phyloP scores from a whole-genome alignment of 306 rosid genomes.

The Luffa aegyptiaca region DNA sequence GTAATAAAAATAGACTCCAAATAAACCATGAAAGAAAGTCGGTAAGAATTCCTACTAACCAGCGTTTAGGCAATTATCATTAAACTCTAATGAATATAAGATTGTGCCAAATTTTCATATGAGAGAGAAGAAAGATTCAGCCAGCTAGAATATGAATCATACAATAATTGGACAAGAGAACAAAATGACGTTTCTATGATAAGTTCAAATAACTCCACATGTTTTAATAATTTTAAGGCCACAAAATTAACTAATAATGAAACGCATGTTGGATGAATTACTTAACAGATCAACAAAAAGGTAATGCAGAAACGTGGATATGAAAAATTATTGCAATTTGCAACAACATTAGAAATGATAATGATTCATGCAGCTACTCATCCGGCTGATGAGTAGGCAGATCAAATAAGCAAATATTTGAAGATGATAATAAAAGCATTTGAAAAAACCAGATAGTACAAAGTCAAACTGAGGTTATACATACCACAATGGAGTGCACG shows the following conservation, averaged over 20 bases:
- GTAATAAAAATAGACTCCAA: background rate
- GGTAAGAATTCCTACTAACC: background rate
- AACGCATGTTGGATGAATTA: background rate
- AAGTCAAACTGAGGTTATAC: slow-evolving; percentile 2
- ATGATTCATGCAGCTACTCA: background rate
- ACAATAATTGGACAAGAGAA: background rate
- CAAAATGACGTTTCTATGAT: background rate
- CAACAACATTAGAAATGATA: background rate
- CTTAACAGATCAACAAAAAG: background rate
- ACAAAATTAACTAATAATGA: background rate
- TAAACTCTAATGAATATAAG: background rate
- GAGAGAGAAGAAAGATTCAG: background rate
- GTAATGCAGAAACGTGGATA: background rate
- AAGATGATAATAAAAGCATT: background rate
- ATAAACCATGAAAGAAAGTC: background rate
- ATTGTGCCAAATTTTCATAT: background rate
- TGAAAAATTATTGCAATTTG: background rate
- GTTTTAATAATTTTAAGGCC: background rate
- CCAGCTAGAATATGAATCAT: background rate
- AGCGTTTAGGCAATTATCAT: background rate
- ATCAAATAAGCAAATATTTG: background rate
- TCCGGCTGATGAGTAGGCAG: background rate
- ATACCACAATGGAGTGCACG: slow-evolving; percentile 94
- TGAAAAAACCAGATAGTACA: background rate
- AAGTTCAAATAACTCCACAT: background rate